phyloP scores from a whole-genome alignment of 2,329 filamentous ascomycete genomes.

The Mariannaea sp. region DNA sequence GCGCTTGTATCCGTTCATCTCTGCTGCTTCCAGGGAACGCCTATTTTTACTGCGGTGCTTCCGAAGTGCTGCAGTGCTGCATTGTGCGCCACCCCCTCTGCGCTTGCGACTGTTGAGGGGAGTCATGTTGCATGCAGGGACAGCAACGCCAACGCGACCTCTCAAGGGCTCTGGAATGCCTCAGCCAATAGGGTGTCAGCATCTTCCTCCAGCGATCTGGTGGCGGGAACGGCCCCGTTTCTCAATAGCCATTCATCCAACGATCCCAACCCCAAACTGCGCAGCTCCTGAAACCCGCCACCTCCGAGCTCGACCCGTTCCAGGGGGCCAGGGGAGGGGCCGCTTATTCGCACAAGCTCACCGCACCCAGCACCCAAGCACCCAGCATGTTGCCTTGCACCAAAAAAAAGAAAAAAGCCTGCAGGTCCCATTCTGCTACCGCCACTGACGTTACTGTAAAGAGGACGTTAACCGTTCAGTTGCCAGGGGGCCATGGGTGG shows the following conservation, averaged over 20 bases:
- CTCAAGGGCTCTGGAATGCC: conserved; percentile 12
- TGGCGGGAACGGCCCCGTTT: conserved; percentile 17
- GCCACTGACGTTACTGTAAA: conserved; percentile 13
- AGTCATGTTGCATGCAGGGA: conserved; percentile 9
- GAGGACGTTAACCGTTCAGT: too few species aligned
- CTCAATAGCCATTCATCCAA: conserved; percentile 31
- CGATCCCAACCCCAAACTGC: conserved; percentile 11
- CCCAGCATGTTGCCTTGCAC: background rate
- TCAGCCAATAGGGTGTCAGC: conserved; percentile 30
- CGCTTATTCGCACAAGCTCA: conserved; percentile 23
- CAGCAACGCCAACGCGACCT: conserved; percentile 5
- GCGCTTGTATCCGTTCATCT: conserved; percentile 5
- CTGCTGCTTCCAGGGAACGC: conserved; percentile 7
- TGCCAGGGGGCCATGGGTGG: too few species aligned
- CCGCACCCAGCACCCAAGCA: too few species aligned
- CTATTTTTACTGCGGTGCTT: conserved; percentile 2
- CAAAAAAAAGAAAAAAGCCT: too few species aligned
- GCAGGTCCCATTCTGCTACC: conserved; percentile 18
- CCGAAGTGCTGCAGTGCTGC: too few species aligned
- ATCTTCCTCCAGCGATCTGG: conserved; percentile 32
- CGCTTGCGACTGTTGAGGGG: conserved; percentile 9
- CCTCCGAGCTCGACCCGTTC: conserved; percentile 15
- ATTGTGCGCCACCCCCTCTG: too few species aligned
- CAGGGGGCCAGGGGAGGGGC: conserved; percentile 18
- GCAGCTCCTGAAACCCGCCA: conserved; percentile 37